phyloP scores from a whole-genome alignment of 352 stramenopile species.

The Globisporangium nodosum region DNA sequence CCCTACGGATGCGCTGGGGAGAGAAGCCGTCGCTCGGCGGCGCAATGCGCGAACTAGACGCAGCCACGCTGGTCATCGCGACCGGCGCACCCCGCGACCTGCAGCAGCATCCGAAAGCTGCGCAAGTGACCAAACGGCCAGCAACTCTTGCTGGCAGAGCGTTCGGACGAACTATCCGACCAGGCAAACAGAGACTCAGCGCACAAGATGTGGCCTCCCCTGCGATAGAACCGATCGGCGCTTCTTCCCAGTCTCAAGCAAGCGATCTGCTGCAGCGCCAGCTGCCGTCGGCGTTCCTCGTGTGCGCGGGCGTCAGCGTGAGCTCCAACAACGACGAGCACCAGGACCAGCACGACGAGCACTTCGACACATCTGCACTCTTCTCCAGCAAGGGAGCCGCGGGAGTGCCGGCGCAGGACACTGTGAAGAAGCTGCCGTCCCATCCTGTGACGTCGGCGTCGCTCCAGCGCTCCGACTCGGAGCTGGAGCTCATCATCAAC shows the following conservation, averaged over 20 bases:
- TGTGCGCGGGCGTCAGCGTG: conserved; percentile 9
- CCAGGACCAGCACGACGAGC: not conserved
- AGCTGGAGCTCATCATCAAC: conserved; percentile 62
- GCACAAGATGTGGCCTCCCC: not conserved
- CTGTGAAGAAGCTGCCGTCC: not conserved
- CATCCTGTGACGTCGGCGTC: not conserved
- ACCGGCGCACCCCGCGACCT: not conserved
- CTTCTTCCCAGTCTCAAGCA: too few species aligned
- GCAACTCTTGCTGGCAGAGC: conserved; percentile 1
- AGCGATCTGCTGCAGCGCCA: not conserved
- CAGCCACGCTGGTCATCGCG: not conserved
- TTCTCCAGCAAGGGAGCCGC: not conserved
- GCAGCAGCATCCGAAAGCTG: not conserved
- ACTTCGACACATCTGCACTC: not conserved
- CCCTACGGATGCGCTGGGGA: conserved; percentile 7
- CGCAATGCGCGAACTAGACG: conserved; percentile 3
- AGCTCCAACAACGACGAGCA: conserved; percentile 12
- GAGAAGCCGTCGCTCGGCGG: not conserved
- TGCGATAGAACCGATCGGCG: too few species aligned
- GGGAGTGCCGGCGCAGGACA: not conserved
- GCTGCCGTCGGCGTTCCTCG: conserved; percentile 6
- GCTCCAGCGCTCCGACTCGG: conserved; percentile 41
- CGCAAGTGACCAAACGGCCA: not conserved
- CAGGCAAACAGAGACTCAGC: not conserved
- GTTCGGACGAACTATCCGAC: conserved; percentile 7